A percentile compares a stretch with the other conserved stretches of the same genome.
phyloP scores from a whole-genome alignment of 2,329 filamentous ascomycete genomes.

The Fusarium algeriense region DNA sequence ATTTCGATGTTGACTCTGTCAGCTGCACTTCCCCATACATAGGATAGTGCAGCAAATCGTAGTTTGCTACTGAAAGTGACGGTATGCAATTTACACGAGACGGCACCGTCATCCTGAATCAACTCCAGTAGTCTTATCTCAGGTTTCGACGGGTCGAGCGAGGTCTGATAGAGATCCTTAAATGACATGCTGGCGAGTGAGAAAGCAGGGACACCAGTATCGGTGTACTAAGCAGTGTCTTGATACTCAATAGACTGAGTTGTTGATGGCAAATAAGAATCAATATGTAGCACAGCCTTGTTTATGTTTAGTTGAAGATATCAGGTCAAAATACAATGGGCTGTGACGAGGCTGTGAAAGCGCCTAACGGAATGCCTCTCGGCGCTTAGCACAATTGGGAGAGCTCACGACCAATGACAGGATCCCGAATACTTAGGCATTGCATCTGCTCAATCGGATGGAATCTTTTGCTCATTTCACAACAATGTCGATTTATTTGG shows the following conservation, averaged over 20 bases:
- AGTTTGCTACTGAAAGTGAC: background rate
- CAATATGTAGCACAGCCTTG: background rate
- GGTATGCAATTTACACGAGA: background rate
- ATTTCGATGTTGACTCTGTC: background rate
- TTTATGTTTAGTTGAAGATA: background rate
- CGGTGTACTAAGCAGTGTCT: accelerated
- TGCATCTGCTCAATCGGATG: background rate
- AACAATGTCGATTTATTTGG: too few species aligned
- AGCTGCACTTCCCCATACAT: background rate
- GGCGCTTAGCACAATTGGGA: background rate
- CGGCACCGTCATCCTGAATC: background rate
- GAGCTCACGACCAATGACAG: background rate
- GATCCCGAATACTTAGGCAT: background rate
- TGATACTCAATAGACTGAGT: accelerated
- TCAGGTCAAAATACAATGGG: background rate
- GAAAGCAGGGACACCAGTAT: background rate
- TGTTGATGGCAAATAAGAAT: too few species aligned
- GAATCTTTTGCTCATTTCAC: too few species aligned
- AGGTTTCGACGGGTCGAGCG: background rate
- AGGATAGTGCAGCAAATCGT: background rate
- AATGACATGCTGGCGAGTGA: background rate
- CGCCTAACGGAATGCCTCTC: background rate
- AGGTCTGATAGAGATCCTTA: background rate
- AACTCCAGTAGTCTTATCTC: background rate
- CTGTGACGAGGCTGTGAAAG: background rate